These are phyloP conservation scores for Vanrija sp. DNA, from an alignment of 1,284 basidiomycete species.

Conservation along the genomic window DNA sequence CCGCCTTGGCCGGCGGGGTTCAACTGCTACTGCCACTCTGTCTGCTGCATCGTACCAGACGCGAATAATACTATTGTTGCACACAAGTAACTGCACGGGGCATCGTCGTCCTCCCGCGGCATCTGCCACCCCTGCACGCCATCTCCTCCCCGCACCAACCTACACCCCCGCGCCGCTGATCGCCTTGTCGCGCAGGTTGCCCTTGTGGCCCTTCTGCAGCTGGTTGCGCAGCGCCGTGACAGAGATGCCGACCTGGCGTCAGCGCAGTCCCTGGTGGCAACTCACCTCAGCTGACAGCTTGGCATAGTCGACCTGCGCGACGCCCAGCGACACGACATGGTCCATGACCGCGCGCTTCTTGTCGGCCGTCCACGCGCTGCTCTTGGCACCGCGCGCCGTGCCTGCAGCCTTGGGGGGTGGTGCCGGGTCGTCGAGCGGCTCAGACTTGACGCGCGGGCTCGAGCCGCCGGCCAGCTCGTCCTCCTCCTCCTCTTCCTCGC, in stretches of 20 bases:
- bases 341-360: background rate
- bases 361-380: background rate
- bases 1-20: no score
- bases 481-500: background rate
- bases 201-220: slow-evolving; percentile 25
- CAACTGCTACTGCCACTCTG: no score
- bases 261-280: background rate
- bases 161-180: background rate
- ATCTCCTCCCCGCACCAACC: no score
- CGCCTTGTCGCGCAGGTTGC: slow-evolving; percentile 28
- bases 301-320: no score
- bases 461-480: background rate
- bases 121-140: no score
- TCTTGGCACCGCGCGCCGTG: background rate
- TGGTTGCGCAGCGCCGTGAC: slow-evolving; percentile 23
- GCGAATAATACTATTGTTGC: no score
- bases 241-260: slow-evolving; percentile 19
- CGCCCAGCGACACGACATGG: background rate
- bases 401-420: no score
- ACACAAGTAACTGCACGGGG: no score
- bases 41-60: no score
- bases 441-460: no score
- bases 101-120: no score
- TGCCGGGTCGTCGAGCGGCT: background rate
- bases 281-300: no score